Evolutionary conservation across 2,329 filamentous ascomycete genomes (phyloP), one percentile per base, ranked within the genome.

Genomic region (Penicillium sp.): DNA sequence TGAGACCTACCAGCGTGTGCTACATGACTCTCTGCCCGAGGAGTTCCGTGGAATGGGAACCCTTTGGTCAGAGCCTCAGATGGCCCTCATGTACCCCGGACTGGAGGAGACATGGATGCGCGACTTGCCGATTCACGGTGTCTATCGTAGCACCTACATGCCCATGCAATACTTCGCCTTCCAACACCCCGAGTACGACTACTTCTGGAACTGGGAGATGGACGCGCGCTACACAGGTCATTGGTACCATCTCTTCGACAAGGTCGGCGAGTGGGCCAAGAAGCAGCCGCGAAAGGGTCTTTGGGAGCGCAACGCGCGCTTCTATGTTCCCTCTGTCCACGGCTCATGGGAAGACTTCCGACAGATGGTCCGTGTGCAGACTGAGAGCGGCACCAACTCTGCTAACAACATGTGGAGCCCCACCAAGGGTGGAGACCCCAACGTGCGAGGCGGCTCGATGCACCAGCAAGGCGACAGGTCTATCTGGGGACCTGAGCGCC

Each of bases 141-240:
- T 95, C 8, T 97, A 97, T 75, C 88, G 94, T 48, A 92, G 90
- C 50, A 84, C 94, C 9, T 91, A 92, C 65, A 96, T 97, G 90
- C 91, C 92, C 0, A 87, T 97, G 78, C 92, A 97, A 68, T 89
- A 93, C 72, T 97, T 97, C 70, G 90, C 92, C 54, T 81, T 88
- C 64, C 87, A 88, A 46, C 87, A 91, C 64, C 88, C 88, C 0
- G 85, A 93, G 64, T 94, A 89, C 60, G 88, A 92, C 62, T 91
- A 83, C 64, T 81, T 91, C 62, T 94, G 90, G 89, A 92, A 93
- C 69, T 92, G 89, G 89, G 90, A 94, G 68, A 89, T 91, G 74
- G 89, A 94, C 67, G 86, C 88, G 31, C 82, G 90, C 45, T 88
- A 88, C 66, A 90, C 86, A 0, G 90, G 90, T 8, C 89, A 94